Conservation (phyloP, 768 basidiomycete species). For the Auriscalpium orientale region DNA sequence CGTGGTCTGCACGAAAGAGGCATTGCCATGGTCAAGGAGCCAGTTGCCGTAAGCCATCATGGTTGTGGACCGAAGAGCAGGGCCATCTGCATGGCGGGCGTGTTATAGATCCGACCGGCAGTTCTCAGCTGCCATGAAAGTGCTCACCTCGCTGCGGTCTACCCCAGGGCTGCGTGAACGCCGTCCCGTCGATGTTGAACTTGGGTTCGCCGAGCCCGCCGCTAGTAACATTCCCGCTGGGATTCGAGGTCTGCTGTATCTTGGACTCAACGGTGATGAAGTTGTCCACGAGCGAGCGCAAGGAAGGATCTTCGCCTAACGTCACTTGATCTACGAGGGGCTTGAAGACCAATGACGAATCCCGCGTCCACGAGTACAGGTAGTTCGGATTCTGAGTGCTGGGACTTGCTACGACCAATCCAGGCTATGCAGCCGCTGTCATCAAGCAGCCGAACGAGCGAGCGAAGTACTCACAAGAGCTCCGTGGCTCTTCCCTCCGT, state of each 20-base stretch:
- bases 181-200: constrained; percentile 58
- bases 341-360: constrained; percentile 69
- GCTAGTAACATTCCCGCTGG: constrained; percentile 53
- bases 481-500: constrained; percentile 44
- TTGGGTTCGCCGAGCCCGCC: constrained; percentile 76
- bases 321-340: constrained; percentile 43
- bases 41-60: constrained; percentile 65
- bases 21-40: constrained; percentile 45
- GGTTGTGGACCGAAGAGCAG: constrained; percentile 62
- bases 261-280: constrained; percentile 47
- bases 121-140: neutral
- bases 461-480: constrained; percentile 29
- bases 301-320: constrained; percentile 40
- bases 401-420: constrained; percentile 33
- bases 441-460: neutral
- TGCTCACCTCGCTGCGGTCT: constrained; percentile 54
- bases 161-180: constrained; percentile 33
- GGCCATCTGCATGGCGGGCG: constrained; percentile 43
- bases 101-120: neutral
- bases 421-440: constrained; percentile 15
- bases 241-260: constrained; percentile 62
- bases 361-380: constrained; percentile 68
- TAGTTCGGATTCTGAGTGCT: constrained; percentile 43
- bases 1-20: constrained; percentile 37
- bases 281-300: constrained; percentile 45